Conservation (phyloP, 257 asterid species). For the Solanum peruvianum region DNA sequence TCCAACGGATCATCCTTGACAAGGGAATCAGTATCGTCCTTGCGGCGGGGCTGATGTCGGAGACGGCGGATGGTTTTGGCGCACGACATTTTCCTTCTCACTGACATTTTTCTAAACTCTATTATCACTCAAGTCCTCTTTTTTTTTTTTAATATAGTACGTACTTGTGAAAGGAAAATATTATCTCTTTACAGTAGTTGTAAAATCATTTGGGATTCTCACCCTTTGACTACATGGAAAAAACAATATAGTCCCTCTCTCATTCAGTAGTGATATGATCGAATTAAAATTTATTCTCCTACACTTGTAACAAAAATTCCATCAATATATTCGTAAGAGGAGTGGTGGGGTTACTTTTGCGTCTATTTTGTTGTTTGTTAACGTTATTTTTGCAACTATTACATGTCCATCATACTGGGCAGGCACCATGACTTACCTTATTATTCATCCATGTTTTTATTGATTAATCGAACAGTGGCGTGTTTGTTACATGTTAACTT, state of each 20-base stretch:
- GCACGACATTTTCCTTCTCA: slow-evolving; percentile 35
- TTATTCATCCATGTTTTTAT: neutral
- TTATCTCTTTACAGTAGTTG: too few relatives aligned
- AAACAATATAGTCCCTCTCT: too few relatives aligned
- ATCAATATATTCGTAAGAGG: too few relatives aligned
- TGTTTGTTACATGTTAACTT: neutral
- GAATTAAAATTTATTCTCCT: too few relatives aligned
- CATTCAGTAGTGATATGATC: too few relatives aligned
- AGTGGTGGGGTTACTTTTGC: neutral
- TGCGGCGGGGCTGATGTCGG: neutral
- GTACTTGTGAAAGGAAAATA: too few relatives aligned
- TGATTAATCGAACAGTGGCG: neutral
- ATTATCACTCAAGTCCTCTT: neutral
- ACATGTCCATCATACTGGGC: too few relatives aligned
- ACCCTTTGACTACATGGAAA: too few relatives aligned
- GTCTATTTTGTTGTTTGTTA: too few relatives aligned
- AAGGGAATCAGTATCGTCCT: slow-evolving; percentile 37
- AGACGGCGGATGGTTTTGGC: slow-evolving; percentile 14
- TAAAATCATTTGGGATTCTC: too few relatives aligned
- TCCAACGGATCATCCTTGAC: slow-evolving; percentile 76
- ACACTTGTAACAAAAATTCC: too few relatives aligned
- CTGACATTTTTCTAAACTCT: slow-evolving; percentile 25
- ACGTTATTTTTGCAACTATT: neutral
- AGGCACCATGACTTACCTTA: neutral
- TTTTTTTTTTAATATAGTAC: too few relatives aligned